These are phyloP conservation scores for Chlorella vulgaris DNA, from an alignment of 139 green algal species.

Conservation along the genomic window DNA sequence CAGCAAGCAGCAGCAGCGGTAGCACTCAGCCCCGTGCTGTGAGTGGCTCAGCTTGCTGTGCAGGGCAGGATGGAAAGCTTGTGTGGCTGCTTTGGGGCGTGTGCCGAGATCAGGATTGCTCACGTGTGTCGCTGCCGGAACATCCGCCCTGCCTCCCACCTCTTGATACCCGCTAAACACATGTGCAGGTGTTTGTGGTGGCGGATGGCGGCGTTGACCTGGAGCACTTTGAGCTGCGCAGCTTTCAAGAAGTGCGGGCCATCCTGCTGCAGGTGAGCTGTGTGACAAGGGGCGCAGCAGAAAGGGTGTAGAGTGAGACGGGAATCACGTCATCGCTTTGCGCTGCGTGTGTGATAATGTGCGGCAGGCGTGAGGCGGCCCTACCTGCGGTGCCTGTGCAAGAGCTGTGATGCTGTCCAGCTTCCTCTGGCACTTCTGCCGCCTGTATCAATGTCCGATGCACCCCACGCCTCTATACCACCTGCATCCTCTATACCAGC, in stretches of 20 bases:
- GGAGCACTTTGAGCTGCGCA: slow-evolving; percentile 77
- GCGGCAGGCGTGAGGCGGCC: too few relatives aligned
- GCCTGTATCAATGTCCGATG: background rate
- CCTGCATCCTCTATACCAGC: background rate
- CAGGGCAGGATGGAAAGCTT: background rate
- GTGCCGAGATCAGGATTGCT: too few relatives aligned
- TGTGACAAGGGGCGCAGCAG: background rate
- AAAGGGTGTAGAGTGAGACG: too few relatives aligned
- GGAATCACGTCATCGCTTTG: too few relatives aligned
- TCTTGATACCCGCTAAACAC: too few relatives aligned
- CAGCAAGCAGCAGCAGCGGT: background rate
- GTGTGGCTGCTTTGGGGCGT: too few relatives aligned
- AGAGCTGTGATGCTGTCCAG: background rate
- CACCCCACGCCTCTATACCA: background rate
- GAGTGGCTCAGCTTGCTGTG: background rate
- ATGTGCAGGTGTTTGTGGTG: slow-evolving; percentile 64
- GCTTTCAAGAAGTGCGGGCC: slow-evolving; percentile 73
- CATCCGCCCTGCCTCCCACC: too few relatives aligned
- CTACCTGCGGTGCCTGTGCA: too few relatives aligned
- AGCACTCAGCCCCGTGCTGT: background rate
- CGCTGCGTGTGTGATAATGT: too few relatives aligned
- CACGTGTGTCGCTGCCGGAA: background rate
- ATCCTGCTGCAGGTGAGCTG: slow-evolving; percentile 89
- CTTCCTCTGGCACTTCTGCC: background rate
- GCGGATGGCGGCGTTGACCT: slow-evolving; percentile 87